phyloP scores from a whole-genome alignment of 768 basidiomycete species.

The Psilocybe azurescens region DNA sequence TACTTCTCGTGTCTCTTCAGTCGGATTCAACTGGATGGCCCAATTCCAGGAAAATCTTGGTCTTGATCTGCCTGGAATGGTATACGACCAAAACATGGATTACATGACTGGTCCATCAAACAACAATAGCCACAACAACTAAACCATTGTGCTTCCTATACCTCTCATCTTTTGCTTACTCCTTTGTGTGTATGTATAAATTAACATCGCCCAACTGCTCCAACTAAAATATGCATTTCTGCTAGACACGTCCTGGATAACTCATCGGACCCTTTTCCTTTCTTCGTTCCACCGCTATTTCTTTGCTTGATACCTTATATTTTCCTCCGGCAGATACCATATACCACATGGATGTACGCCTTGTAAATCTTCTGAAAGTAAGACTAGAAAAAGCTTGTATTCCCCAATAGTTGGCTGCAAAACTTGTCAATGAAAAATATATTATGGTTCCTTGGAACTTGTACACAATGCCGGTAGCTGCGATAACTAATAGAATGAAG shows the following conservation, averaged over 20 bases:
- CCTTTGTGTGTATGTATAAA: background rate
- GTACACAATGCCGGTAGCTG: background rate
- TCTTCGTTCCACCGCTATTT: background rate
- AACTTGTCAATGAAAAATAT: background rate
- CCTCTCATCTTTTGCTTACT: slow-evolving; percentile 2
- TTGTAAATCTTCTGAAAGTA: slow-evolving; percentile 1
- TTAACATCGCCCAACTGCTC: background rate
- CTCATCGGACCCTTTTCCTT: background rate
- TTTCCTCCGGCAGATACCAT: background rate
- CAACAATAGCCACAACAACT: slow-evolving; percentile 1
- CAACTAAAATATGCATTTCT: slow-evolving; percentile 1
- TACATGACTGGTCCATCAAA: slow-evolving; percentile 33
- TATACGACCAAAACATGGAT: slow-evolving; percentile 31
- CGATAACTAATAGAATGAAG: background rate
- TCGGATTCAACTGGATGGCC: slow-evolving; percentile 45
- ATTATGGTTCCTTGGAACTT: background rate
- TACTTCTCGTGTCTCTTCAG: background rate
- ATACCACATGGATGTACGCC: background rate
- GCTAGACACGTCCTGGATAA: background rate
- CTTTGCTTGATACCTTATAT: background rate
- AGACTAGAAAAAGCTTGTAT: background rate
- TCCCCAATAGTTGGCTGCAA: background rate
- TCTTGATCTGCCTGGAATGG: slow-evolving; percentile 30
- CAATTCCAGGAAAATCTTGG: slow-evolving; percentile 46
- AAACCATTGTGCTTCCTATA: background rate